Percentiles rank a stretch among this genome's conserved stretches.
These are phyloP conservation scores for Hypoxylon lienhwacheense DNA, from an alignment of 495 filamentous ascomycete species.

Conservation along the genomic window DNA sequence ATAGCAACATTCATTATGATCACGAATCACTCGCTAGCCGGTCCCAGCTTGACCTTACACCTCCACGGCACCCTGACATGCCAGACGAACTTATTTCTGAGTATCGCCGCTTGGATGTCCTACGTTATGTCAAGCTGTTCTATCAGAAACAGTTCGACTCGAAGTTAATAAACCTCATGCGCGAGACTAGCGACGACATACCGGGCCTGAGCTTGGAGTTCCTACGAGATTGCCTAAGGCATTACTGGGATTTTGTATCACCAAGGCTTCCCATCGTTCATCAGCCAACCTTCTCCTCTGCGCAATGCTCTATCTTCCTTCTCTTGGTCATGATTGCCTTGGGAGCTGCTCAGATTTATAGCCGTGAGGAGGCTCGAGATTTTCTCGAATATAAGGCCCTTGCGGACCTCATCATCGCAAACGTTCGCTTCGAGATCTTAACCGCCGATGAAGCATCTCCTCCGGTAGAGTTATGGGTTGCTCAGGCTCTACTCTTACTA, in stretches of 20 bases:
- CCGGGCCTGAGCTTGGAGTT: slow-evolving; percentile 81
- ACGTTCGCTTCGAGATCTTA: slow-evolving; percentile 85
- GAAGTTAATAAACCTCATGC: slow-evolving; percentile 70
- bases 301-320: slow-evolving; percentile 77
- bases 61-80: slow-evolving; percentile 67
- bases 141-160: slow-evolving; percentile 72
- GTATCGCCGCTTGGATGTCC: slow-evolving; percentile 75
- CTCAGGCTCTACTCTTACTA: slow-evolving; percentile 83
- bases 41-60: slow-evolving; percentile 74
- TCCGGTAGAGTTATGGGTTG: slow-evolving; percentile 91
- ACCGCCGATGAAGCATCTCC: slow-evolving; percentile 83
- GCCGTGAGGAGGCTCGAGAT: slow-evolving; percentile 66
- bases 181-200: slow-evolving; percentile 64
- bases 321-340: slow-evolving; percentile 87
- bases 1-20: slow-evolving; percentile 56
- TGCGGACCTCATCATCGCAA: slow-evolving; percentile 80
- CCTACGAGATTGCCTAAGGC: slow-evolving; percentile 89
- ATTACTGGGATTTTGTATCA: slow-evolving; percentile 93
- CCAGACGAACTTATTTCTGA: slow-evolving; percentile 80
- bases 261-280: slow-evolving; percentile 92
- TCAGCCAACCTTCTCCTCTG: slow-evolving; percentile 84
- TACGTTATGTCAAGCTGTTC: slow-evolving; percentile 76
- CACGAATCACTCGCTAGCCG: slow-evolving; percentile 61
- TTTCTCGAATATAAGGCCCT: slow-evolving; percentile 73
- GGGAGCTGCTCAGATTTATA: slow-evolving; percentile 85